A percentile compares a stretch with the other conserved stretches of the same genome.
These are phyloP conservation scores for Cenchrus fungigraminus DNA, from an alignment of 176 grass and related monocot species.

Conservation along the genomic window DNA sequence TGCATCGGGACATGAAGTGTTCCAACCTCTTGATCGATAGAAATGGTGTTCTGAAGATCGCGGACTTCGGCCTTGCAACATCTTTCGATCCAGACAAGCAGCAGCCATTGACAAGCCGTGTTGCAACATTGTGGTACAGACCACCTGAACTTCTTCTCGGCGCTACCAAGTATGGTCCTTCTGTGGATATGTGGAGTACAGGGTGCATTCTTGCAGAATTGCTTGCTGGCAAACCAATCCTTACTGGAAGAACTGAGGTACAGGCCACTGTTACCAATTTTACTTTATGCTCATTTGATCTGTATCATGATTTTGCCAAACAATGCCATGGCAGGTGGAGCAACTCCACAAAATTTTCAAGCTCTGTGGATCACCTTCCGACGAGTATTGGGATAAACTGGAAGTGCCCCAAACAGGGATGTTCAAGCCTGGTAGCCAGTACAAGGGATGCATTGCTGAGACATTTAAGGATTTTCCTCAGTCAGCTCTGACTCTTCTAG, in stretches of 20 bases:
- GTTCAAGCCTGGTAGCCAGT: slow-evolving; percentile 75
- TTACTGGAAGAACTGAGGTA: slow-evolving; percentile 93
- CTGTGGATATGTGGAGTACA: slow-evolving; percentile 91
- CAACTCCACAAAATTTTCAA: slow-evolving; percentile 99
- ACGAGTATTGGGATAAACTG: slow-evolving; percentile 77
- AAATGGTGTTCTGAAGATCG: slow-evolving; percentile 79
- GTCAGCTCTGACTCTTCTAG: slow-evolving; percentile 65
- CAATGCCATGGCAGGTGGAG: slow-evolving; percentile 70
- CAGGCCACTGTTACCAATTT: neutral
- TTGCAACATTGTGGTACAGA: slow-evolving; percentile 92
- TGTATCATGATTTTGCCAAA: slow-evolving; percentile 15
- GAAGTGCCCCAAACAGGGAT: slow-evolving; percentile 81
- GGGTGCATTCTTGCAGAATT: slow-evolving; percentile 91
- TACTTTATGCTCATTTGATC: slow-evolving; percentile 3
- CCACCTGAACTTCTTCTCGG: slow-evolving; percentile 88
- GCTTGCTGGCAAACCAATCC: slow-evolving; percentile 73
- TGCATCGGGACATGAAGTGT: slow-evolving; percentile 89
- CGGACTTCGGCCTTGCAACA: slow-evolving; percentile 85
- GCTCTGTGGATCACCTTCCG: slow-evolving; percentile 79
- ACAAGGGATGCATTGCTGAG: slow-evolving; percentile 64
- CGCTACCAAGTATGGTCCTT: slow-evolving; percentile 70
- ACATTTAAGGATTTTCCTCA: slow-evolving; percentile 74
- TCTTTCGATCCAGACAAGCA: slow-evolving; percentile 58
- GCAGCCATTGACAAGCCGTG: slow-evolving; percentile 79
- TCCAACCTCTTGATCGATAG: slow-evolving; percentile 81